Evolutionary conservation across 2,329 filamentous ascomycete genomes (phyloP).

Genomic region (Albophoma yamanashiensis): DNA sequence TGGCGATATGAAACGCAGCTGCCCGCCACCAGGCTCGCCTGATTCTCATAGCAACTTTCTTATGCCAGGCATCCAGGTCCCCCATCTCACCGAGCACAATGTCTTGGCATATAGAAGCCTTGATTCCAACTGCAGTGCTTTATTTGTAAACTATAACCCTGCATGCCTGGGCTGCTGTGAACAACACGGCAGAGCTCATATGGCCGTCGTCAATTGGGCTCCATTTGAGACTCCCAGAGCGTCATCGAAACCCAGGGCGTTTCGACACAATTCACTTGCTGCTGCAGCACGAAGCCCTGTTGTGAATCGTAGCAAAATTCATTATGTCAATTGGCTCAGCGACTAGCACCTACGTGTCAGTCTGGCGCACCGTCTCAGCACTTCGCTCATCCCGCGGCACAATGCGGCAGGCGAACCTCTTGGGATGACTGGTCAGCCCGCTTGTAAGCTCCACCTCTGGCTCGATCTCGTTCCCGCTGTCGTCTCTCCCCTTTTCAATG

Average conservation of each 20-base stretch:
- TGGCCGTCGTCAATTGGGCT: no score
- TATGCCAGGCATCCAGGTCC: no score
- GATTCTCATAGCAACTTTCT: slow-evolving; percentile 44
- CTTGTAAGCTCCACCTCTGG: slow-evolving; percentile 15
- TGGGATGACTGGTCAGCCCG: slow-evolving; percentile 16
- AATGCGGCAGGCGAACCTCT: slow-evolving; percentile 13
- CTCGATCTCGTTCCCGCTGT: slow-evolving; percentile 21
- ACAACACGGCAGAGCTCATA: no score
- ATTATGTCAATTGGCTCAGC: slow-evolving; percentile 13
- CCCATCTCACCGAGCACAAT: no score
- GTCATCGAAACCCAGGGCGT: no score
- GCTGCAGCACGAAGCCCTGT: not conserved
- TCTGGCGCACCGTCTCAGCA: slow-evolving; percentile 3
- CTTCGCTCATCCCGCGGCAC: slow-evolving; percentile 11
- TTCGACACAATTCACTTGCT: not conserved
- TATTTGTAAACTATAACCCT: no score
- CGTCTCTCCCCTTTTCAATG: slow-evolving; percentile 19
- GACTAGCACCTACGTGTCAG: not conserved
- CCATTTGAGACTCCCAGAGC: no score
- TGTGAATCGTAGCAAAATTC: not conserved
- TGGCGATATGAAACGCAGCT: no score
- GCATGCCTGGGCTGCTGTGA: no score
- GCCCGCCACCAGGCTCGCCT: slow-evolving; percentile 52
- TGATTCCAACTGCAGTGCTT: no score
- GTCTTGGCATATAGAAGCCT: no score